phyloP scores from a whole-genome alignment of 805 yeast genomes.

The Nakazawaea siamensis region DNA sequence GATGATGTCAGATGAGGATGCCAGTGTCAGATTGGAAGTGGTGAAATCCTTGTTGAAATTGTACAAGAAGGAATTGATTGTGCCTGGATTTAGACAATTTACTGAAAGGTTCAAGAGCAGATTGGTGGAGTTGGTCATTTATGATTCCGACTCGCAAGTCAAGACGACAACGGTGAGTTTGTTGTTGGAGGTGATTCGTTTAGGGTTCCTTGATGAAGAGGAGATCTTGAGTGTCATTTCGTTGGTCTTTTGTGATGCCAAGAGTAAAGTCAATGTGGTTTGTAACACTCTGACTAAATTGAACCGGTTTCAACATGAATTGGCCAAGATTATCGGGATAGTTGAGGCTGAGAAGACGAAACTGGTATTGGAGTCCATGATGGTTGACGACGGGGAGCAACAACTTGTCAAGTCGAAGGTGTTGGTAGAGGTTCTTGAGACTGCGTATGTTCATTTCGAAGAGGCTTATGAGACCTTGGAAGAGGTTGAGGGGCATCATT shows the following conservation, averaged over 20 bases:
- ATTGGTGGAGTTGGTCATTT: slow-evolving; percentile 52
- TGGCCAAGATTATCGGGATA: slow-evolving; percentile 44
- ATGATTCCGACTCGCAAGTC: slow-evolving; percentile 49
- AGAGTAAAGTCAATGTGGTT: slow-evolving; percentile 14
- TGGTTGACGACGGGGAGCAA: no score
- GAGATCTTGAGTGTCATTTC: slow-evolving; percentile 40
- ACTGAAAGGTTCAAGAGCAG: slow-evolving; percentile 65
- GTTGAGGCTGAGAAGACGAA: slow-evolving; percentile 31
- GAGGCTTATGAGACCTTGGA: slow-evolving; percentile 12
- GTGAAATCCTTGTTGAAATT: slow-evolving; percentile 44
- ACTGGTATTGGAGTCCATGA: no score
- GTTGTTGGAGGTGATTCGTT: slow-evolving; percentile 43
- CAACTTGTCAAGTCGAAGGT: slow-evolving; percentile 20
- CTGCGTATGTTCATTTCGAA: slow-evolving; percentile 20
- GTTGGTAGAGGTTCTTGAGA: slow-evolving; percentile 20
- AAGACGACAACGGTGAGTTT: slow-evolving; percentile 42
- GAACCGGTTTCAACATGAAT: slow-evolving; percentile 31
- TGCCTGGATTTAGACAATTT: slow-evolving; percentile 69
- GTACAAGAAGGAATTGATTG: slow-evolving; percentile 27
- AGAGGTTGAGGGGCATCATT: slow-evolving; percentile 12
- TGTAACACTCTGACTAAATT: slow-evolving; percentile 11
- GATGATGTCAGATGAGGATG: slow-evolving; percentile 67
- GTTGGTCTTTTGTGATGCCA: slow-evolving; percentile 28
- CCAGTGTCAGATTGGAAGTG: slow-evolving; percentile 57
- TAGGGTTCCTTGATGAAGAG: slow-evolving; percentile 57